These are phyloP conservation scores for Acanthamoeba healyi DNA, from an alignment of 208 protist species.

Conservation along the genomic window DNA sequence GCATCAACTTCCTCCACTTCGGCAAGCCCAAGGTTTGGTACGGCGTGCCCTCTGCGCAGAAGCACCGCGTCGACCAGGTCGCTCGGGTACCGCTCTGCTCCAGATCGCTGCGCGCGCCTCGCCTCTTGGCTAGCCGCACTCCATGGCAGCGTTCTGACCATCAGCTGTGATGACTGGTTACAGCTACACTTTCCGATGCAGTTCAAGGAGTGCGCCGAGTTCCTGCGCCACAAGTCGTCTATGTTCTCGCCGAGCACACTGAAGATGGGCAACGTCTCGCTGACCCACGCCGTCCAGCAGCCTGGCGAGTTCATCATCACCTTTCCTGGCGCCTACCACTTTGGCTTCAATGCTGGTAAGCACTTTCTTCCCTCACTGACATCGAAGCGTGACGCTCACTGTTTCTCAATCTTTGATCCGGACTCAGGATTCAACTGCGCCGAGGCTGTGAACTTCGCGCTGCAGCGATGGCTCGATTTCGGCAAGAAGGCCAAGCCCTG, in stretches of 20 bases:
- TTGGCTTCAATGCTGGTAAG: constrained; percentile 87
- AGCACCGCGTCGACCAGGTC: constrained; percentile 48
- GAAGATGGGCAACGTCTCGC: constrained; percentile 75
- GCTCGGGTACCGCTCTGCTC: constrained; percentile 10
- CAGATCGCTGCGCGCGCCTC: no score
- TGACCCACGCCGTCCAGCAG: constrained; percentile 82
- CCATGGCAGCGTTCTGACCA: no score
- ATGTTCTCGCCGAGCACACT: constrained; percentile 83
- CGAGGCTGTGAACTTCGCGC: constrained; percentile 86
- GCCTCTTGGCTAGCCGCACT: no score
- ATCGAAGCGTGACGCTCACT: not conserved
- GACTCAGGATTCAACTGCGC: constrained; percentile 81
- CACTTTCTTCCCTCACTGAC: not conserved
- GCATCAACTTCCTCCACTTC: constrained; percentile 89
- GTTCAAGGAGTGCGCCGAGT: constrained; percentile 85
- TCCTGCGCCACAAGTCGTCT: constrained; percentile 86
- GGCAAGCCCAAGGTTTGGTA: constrained; percentile 90
- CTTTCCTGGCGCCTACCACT: constrained; percentile 90
- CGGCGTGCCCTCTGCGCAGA: not conserved
- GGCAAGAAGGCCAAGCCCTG: constrained; percentile 79
- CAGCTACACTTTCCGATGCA: constrained; percentile 75
- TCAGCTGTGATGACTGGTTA: not conserved
- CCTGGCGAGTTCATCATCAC: constrained; percentile 89
- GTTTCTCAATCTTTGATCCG: not conserved
- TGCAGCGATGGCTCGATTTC: constrained; percentile 75